A percentile compares a stretch with the other conserved stretches of the same genome.
phyloP scores from a whole-genome alignment of 2,329 filamentous ascomycete species.

The Corinectria fuckeliana region DNA sequence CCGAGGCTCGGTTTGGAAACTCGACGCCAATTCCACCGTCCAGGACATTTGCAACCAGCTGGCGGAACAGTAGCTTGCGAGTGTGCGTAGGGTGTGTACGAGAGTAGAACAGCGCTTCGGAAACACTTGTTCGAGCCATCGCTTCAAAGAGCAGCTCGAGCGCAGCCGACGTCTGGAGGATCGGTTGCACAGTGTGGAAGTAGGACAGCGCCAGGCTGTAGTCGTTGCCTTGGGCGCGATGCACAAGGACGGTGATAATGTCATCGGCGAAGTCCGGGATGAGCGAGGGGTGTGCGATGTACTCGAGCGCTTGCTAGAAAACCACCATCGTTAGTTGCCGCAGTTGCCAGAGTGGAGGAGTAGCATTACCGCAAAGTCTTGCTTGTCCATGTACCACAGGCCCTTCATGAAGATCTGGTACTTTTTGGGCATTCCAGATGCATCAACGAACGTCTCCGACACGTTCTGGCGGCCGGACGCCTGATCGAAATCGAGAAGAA shows the following conservation, averaged over 20 bases:
- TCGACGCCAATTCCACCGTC: slow-evolving; percentile 47
- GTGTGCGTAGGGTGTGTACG: slow-evolving; percentile 67
- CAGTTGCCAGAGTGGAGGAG: not conserved
- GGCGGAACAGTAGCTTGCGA: slow-evolving; percentile 70
- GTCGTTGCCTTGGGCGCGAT: slow-evolving; percentile 64
- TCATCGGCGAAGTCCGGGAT: slow-evolving; percentile 84
- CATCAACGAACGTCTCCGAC: slow-evolving; percentile 64
- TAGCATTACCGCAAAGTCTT: slow-evolving; percentile 65
- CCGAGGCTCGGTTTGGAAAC: slow-evolving; percentile 64
- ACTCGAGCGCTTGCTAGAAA: slow-evolving; percentile 69
- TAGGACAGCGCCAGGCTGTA: slow-evolving; percentile 75
- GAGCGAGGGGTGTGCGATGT: slow-evolving; percentile 79
- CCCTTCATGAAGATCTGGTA: slow-evolving; percentile 85
- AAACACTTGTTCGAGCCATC: slow-evolving; percentile 69
- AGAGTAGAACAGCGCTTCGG: slow-evolving; percentile 77
- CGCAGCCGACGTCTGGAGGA: slow-evolving; percentile 68
- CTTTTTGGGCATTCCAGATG: slow-evolving; percentile 72
- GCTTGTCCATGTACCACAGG: slow-evolving; percentile 78
- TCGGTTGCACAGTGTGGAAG: slow-evolving; percentile 77
- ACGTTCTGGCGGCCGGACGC: slow-evolving; percentile 57
- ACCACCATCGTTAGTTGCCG: not conserved
- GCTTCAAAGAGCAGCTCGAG: slow-evolving; percentile 73
- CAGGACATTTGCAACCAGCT: slow-evolving; percentile 67
- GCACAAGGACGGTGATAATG: slow-evolving; percentile 73
- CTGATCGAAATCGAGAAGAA: slow-evolving; percentile 76